phyloP scores from a whole-genome alignment of 2,329 filamentous ascomycete genomes.

The Aphanocladium album region DNA sequence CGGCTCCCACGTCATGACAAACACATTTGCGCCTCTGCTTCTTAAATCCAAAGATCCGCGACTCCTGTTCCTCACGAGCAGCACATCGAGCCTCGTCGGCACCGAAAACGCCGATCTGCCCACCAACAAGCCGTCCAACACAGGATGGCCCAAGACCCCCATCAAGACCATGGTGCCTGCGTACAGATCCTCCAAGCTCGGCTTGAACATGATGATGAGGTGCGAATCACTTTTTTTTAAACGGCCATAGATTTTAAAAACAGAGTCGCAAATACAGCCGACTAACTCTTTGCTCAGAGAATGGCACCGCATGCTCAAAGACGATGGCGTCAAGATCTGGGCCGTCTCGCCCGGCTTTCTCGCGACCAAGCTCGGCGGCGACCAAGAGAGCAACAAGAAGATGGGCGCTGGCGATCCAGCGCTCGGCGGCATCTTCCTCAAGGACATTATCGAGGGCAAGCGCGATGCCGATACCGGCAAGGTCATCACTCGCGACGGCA shows the following conservation, averaged over 20 bases:
- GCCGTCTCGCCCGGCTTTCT: constrained; percentile 35
- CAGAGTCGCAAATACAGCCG: too few species aligned
- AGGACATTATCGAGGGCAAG: constrained; percentile 35
- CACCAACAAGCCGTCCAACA: constrained; percentile 15
- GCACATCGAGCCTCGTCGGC: constrained; percentile 30
- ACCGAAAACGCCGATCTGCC: constrained; percentile 15
- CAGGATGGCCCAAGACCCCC: constrained; percentile 37
- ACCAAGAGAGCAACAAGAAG: constrained; percentile 19
- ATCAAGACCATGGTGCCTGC: constrained; percentile 14
- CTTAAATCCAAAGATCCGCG: constrained; percentile 35
- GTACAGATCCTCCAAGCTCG: constrained; percentile 39
- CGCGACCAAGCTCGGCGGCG: constrained; percentile 34
- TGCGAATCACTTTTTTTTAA: too few species aligned
- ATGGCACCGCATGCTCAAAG: constrained; percentile 34
- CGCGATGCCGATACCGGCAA: constrained; percentile 37
- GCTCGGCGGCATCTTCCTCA: constrained; percentile 34
- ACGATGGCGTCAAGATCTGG: constrained; percentile 39
- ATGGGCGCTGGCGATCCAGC: constrained; percentile 28
- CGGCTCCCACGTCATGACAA: constrained; percentile 38
- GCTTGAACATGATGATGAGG: constrained; percentile 44
- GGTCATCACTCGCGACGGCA: constrained; percentile 21
- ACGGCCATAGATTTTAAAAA: too few species aligned
- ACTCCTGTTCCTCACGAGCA: constrained; percentile 43
- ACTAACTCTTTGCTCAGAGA: constrained; percentile 19
- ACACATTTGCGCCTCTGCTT: constrained; percentile 39